Evolutionary conservation across 1,284 basidiomycete genomes (phyloP), one percentile per base, ranked within the genome.

Genomic region (Microbotryum intermedium): DNA sequence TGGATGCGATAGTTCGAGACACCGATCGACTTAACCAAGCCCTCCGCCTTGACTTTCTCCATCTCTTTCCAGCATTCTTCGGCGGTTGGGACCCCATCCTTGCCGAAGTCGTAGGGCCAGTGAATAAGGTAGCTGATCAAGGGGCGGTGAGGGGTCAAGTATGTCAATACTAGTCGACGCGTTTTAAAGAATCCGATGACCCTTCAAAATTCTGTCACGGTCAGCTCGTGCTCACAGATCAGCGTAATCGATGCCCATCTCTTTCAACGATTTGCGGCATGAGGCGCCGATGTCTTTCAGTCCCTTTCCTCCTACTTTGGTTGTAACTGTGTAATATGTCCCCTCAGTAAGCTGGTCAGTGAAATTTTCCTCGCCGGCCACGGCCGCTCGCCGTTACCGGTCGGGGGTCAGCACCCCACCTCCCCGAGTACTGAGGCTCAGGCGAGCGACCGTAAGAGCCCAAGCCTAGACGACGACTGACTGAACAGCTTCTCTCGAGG

Each of bases 1-100:
- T 82, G 76, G 21, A 84, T 78, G 20, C 78, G 80, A 74, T 86
- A 91, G 77, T 93, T 93, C 57, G 85, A 88, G 18, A 94, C 88
- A 2, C 90, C 90, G 60, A 93, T 87, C 46, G 83, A 84, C 73
- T 81, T 85, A 44, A 86, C 57, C 4, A 30, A 44, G 11, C 62
- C 62, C 4, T 25, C n/a, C 30, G 57, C 48, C 53, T 65, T 62
- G 39, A 69, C 26, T 49, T 79, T 81, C 72, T 90, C 87, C 79
- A 91, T 80, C 16, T 79, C 79, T 64, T 80, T 80, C 89, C 89
- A 92, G 18, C 70, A 70, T 34, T 74, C 72, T 25, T 67, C 45
- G 9, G 59, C 47, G 4, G 58, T 56, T 25, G 56, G 57, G 55
- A 46, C 55, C 10, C 64, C 73, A 39, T 60, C 72, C 71, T 50